Conservation (phyloP, 2,329 filamentous ascomycete genomes). For the Aureobasidium sp. region DNA sequence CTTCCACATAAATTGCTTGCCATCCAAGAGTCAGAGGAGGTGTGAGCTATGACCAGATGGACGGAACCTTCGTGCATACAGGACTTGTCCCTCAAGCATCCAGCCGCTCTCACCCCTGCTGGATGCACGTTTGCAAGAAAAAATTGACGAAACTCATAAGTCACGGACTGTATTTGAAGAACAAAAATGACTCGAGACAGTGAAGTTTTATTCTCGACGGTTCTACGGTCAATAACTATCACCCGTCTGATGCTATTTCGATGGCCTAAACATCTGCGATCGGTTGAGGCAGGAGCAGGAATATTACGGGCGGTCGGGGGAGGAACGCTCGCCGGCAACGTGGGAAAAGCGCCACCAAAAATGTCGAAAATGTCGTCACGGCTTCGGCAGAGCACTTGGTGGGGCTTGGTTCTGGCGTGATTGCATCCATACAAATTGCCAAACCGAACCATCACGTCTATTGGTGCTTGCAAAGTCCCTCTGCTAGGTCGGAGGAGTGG, state of each 20-base stretch:
- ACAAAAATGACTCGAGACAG: not conserved
- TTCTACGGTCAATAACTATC: not conserved
- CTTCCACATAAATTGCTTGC: not conserved
- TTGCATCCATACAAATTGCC: not conserved
- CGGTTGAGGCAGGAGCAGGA: constrained; percentile 1
- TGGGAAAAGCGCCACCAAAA: constrained; percentile 9
- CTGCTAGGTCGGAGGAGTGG: not conserved
- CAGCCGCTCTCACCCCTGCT: too few relatives aligned
- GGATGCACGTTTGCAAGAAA: too few relatives aligned
- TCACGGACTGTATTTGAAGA: not conserved
- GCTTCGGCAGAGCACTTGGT: not conserved
- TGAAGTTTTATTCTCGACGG: not conserved
- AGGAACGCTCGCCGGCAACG: constrained; percentile 3
- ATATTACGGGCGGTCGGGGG: constrained; percentile 1
- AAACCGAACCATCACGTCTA: not conserved
- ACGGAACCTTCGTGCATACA: too few relatives aligned
- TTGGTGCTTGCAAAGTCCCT: not conserved
- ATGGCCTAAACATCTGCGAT: not conserved
- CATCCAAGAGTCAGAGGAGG: too few relatives aligned
- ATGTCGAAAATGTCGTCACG: constrained; percentile 10
- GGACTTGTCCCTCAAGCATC: too few relatives aligned
- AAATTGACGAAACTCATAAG: too few relatives aligned
- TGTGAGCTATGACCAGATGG: too few relatives aligned
- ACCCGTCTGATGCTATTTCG: not conserved
- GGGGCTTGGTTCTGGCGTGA: not conserved